A percentile compares a stretch with the other conserved stretches of the same genome.
These are phyloP conservation scores for Melaleuca alternifolia DNA, from an alignment of 345 rosid species.

Conservation along the genomic window DNA sequence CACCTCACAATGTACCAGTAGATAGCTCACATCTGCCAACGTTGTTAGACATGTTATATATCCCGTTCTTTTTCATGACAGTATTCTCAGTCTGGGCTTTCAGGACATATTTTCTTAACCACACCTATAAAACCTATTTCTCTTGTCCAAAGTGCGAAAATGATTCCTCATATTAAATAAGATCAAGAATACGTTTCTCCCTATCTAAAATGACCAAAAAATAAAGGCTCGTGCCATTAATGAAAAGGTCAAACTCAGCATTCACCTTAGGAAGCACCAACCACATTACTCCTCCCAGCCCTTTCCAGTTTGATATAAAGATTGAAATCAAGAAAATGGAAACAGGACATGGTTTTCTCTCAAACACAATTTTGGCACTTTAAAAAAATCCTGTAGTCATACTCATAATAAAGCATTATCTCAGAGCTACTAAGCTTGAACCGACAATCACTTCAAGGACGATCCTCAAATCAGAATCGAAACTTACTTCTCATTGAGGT, in stretches of 20 bases:
- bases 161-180: not conserved
- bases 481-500: conserved; percentile 78
- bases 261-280: not conserved
- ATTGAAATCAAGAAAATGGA: not conserved
- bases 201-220: not conserved
- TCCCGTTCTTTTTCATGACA: not conserved
- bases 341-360: not conserved
- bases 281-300: not conserved
- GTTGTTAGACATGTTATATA: not conserved
- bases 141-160: not conserved
- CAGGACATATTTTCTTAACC: not conserved
- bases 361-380: not conserved
- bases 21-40: not conserved
- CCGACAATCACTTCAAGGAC: conserved; percentile 43
- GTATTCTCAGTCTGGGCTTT: not conserved
- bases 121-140: not conserved
- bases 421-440: conserved; percentile 21
- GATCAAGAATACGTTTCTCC: not conserved
- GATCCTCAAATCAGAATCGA: not conserved
- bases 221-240: not conserved
- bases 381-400: not conserved
- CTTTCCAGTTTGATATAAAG: not conserved
- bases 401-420: not conserved
- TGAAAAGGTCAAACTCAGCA: not conserved
- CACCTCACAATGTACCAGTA: not conserved